Conservation (phyloP, 192 early-diverging fungal genomes). For the Tieghemiomyces parasiticus region DNA sequence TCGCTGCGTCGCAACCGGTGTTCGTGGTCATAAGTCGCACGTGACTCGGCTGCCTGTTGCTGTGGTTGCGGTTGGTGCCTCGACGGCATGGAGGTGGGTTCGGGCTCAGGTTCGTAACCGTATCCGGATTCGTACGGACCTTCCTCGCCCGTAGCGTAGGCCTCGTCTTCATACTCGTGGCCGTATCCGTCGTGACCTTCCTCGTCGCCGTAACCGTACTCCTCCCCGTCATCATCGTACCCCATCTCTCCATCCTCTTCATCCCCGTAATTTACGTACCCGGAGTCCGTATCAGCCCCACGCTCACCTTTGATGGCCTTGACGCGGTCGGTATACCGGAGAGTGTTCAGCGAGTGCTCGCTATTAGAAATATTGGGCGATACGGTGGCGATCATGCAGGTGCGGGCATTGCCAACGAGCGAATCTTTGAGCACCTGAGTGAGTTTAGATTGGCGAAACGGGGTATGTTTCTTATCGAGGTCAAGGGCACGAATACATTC, state of each 20-base stretch:
- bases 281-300: conserved; percentile 26
- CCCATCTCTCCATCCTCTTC: too few species aligned
- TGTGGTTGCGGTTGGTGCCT: too few species aligned
- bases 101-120: too few species aligned
- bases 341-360: conserved; percentile 93
- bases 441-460: conserved; percentile 94
- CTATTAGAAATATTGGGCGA: conserved; percentile 90
- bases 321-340: conserved; percentile 87
- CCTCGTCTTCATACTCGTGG: not conserved
- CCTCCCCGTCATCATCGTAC: conserved; percentile 13
- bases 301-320: conserved; percentile 29
- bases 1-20: too few species aligned
- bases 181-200: not conserved
- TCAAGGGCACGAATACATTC: conserved; percentile 97
- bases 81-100: too few species aligned
- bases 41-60: too few species aligned
- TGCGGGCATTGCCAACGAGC: conserved; percentile 92
- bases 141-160: too few species aligned
- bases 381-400: conserved; percentile 98
- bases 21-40: too few species aligned
- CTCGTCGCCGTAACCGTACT: not conserved
- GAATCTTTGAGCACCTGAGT: conserved; percentile 97
- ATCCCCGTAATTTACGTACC: not conserved
- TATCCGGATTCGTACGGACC: not conserved
- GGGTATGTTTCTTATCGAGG: conserved; percentile 87